These are phyloP conservation scores for Hordeum marinum DNA, from an alignment of 176 grass and related monocot species.

Conservation along the genomic window DNA sequence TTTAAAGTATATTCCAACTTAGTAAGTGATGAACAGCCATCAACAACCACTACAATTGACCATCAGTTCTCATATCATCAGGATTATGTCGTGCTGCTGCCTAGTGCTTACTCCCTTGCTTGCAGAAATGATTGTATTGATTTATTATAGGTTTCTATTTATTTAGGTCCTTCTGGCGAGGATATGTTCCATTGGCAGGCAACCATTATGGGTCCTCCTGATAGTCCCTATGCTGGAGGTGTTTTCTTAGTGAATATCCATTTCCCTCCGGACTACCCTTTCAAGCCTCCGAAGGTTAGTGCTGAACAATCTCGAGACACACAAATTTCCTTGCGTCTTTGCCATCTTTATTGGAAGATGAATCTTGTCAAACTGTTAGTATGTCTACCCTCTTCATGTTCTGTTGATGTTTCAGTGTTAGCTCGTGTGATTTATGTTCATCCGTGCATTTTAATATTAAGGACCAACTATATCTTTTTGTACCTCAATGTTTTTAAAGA, in stretches of 20 bases:
- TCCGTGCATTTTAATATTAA: background rate
- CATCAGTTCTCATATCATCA: background rate
- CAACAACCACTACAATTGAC: background rate
- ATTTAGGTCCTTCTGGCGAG: constrained; percentile 57
- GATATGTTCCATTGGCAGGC: constrained; percentile 70
- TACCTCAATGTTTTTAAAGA: background rate
- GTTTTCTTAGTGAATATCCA: constrained; percentile 60
- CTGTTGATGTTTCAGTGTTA: background rate
- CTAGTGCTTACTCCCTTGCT: background rate
- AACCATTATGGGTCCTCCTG: constrained; percentile 57
- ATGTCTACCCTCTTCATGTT: background rate
- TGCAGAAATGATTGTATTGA: background rate
- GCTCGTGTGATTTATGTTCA: background rate
- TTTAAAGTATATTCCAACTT: background rate
- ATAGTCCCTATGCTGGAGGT: constrained; percentile 59
- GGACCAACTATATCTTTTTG: background rate
- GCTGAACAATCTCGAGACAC: background rate
- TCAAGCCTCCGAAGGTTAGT: constrained; percentile 58
- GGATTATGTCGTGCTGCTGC: background rate
- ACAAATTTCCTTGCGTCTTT: background rate
- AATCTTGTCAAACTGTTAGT: background rate
- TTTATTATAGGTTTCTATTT: constrained; percentile 21
- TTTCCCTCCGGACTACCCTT: constrained; percentile 57
- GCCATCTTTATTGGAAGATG: background rate
- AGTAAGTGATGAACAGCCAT: background rate